Evolutionary conservation across 1,284 basidiomycete genomes (phyloP).

Genomic region (Austropuccinia psidii): DNA sequence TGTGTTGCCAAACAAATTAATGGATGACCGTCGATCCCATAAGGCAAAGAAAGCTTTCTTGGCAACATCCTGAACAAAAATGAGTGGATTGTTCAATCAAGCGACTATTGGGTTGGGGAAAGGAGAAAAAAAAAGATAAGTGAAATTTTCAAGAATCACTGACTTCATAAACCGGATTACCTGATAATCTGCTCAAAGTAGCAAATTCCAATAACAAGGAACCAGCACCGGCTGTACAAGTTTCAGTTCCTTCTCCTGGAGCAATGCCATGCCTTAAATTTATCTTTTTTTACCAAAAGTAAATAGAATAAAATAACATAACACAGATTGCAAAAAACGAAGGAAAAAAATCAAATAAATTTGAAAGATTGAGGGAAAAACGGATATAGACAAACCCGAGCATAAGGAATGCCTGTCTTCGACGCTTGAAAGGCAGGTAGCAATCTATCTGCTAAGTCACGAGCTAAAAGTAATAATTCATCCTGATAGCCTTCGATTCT

Average conservation of each 20-base stretch:
- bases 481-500: constrained; percentile 49
- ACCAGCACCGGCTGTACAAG: constrained; percentile 78
- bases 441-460: constrained; percentile 72
- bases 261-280: constrained; percentile 53
- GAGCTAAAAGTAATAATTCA: constrained; percentile 67
- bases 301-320: neutral
- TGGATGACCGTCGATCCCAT: constrained; percentile 76
- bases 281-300: too few species aligned
- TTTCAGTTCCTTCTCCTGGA: constrained; percentile 63
- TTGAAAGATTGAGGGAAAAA: neutral
- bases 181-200: constrained; percentile 77
- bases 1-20: constrained; percentile 77
- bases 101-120: neutral
- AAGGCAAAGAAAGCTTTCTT: constrained; percentile 72
- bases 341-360: neutral
- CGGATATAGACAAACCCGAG: constrained; percentile 56
- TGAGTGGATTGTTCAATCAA: constrained; percentile 23
- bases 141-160: constrained; percentile 50
- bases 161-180: constrained; percentile 76
- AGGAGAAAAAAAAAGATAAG: neutral
- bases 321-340: neutral
- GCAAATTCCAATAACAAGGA: constrained; percentile 85
- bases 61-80: constrained; percentile 44
- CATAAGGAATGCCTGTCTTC: constrained; percentile 77
- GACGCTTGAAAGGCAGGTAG: constrained; percentile 74